Evolutionary conservation across 805 yeast species (phyloP).

Genomic region (Ogataea methanolica): DNA sequence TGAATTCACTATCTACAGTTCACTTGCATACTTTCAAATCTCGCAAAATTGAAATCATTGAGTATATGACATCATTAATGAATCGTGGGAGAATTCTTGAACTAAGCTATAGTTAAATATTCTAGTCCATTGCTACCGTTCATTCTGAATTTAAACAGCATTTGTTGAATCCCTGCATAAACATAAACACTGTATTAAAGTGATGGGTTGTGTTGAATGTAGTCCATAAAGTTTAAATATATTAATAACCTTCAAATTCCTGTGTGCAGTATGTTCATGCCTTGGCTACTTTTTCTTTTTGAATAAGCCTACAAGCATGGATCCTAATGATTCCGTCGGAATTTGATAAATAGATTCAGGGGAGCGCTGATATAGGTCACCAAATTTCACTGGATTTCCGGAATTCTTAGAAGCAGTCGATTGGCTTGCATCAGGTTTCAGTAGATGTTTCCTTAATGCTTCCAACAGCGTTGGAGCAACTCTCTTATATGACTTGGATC

Average conservation of each 20-base stretch:
- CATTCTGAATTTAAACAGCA: too few species aligned
- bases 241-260: not conserved
- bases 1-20: too few species aligned
- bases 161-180: too few species aligned
- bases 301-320: constrained; percentile 24
- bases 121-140: too few species aligned
- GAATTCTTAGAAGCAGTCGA: not conserved
- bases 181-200: too few species aligned
- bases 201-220: too few species aligned
- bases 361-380: constrained; percentile 18
- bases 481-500: constrained; percentile 33
- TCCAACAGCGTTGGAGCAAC: constrained; percentile 25
- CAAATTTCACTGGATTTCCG: constrained; percentile 4
- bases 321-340: constrained; percentile 28
- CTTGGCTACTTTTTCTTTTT: constrained; percentile 1
- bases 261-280: not conserved
- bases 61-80: too few species aligned
- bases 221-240: too few species aligned
- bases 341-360: constrained; percentile 20
- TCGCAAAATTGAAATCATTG: too few species aligned
- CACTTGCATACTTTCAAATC: too few species aligned
- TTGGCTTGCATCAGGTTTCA: constrained; percentile 4
- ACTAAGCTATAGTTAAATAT: too few species aligned
- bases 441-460: constrained; percentile 18
- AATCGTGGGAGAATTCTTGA: too few species aligned